Conservation (phyloP, 768 basidiomycete genomes). For the Mycena venus region DNA sequence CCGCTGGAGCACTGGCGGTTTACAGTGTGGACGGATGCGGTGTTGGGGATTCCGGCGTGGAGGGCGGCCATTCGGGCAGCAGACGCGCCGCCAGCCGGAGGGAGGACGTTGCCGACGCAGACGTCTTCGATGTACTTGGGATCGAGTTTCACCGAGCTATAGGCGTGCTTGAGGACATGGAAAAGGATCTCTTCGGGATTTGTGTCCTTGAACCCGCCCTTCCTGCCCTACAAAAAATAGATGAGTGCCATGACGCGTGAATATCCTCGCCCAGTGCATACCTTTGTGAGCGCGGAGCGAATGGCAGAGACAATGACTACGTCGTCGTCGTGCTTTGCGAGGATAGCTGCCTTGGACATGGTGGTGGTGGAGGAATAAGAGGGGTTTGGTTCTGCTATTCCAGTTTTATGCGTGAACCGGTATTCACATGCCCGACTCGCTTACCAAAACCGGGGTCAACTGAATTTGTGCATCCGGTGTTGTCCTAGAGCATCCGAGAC, state of each 20-base stretch:
- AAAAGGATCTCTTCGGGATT: constrained; percentile 86
- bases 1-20: constrained; percentile 95
- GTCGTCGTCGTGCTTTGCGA: constrained; percentile 84
- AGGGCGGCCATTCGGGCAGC: constrained; percentile 91
- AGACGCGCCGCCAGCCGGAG: constrained; percentile 85
- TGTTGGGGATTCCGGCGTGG: constrained; percentile 86
- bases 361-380: constrained; percentile 28
- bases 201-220: constrained; percentile 94
- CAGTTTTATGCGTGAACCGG: neutral
- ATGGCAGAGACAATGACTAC: constrained; percentile 92
- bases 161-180: constrained; percentile 81
- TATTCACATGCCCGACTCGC: neutral
- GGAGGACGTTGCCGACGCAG: constrained; percentile 89
- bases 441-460: neutral
- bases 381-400: neutral
- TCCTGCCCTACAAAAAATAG: constrained; percentile 67
- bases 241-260: constrained; percentile 15
- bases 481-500: too few relatives aligned
- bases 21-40: constrained; percentile 81
- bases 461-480: neutral
- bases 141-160: constrained; percentile 76
- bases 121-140: constrained; percentile 89
- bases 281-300: constrained; percentile 94
- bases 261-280: constrained; percentile 43
- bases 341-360: constrained; percentile 70